Base-by-base conservation (phyloP, 83 land plant genomes). In the Thuja plicata region DNA sequence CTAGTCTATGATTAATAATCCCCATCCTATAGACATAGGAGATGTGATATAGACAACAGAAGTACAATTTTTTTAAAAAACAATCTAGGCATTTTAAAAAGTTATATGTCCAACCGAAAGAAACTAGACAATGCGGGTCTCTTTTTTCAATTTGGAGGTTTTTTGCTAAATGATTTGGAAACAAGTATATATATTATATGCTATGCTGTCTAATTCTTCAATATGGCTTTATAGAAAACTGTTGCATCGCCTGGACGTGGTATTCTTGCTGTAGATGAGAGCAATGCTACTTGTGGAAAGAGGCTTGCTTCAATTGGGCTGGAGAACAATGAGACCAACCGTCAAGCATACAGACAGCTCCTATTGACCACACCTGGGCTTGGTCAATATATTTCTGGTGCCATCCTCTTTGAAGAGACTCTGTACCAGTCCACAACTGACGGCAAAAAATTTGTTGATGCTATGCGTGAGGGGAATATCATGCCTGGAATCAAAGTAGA, bases 231-330 rank as follows among this genome's bases (percentile, higher is more conserved):
- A 8, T 66, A 94, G 95, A 95, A 95, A 94, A 90, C 92, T 35
- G 34, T 95, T 86, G 95, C 95, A n/a, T 92, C 96, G 1, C 94
- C 94, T 0, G 94, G 96, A 24, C 90, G 96, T 52, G 94, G 94
- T n/a, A 93, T 94, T 77, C 82, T 93, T 89, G 94, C 95, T 74
- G 93, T 94, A 93, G 94, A 93, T 78, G 95, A 94, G 88, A 93
- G 93, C 3, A 94, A 94, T 27, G 92, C 95, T 7, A 93, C 95
- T 24, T 94, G 94, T 48, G 95, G 93, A 30, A 95, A 95, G 92
- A 89, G 95, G 38, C 87, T 95, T 34, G 95, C 94, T 17, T 94
- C 95, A 10, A 94, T 94, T 80, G 94, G 94, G 80, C 90, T 93
- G 70, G 93, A 94, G 91, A 94, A 94, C 93, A 92, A 93, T 19